These are phyloP conservation scores for Syncephalastrum racemosum DNA, from an alignment of 371 early-diverging fungal genomes.

Conservation along the genomic window DNA sequence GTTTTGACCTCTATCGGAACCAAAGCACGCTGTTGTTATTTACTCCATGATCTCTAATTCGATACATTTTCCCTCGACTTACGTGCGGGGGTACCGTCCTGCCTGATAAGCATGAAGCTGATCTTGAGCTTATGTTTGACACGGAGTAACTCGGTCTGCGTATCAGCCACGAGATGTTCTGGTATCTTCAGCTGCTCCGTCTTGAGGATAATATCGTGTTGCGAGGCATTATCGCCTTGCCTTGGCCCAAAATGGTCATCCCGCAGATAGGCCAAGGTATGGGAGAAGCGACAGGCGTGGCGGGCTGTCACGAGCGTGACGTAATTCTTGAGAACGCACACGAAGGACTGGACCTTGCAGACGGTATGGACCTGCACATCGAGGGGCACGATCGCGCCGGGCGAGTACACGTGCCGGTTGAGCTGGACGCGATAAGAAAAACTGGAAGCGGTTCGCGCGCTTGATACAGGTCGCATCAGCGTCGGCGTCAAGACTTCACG, in stretches of 20 bases:
- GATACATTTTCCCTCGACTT: conserved; percentile 5
- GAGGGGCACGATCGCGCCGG: conserved; percentile 15
- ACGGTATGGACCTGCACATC: not conserved
- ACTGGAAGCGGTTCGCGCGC: conserved; percentile 13
- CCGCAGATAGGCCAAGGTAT: conserved; percentile 20
- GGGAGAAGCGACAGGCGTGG: conserved; percentile 18
- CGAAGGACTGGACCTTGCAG: conserved; percentile 27
- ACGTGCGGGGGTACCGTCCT: conserved; percentile 38
- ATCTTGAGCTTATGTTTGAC: conserved; percentile 42
- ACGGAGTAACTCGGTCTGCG: conserved; percentile 23
- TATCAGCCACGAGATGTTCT: conserved; percentile 18
- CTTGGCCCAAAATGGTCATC: conserved; percentile 28
- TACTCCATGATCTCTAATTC: too few species aligned
- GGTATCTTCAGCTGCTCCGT: conserved; percentile 30
- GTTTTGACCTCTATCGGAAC: conserved; percentile 29
- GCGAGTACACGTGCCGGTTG: conserved; percentile 27
- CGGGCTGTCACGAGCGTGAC: conserved; percentile 14
- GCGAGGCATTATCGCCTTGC: not conserved
- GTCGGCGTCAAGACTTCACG: not conserved
- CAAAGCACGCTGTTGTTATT: not conserved
- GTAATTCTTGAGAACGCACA: conserved; percentile 31
- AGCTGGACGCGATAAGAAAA: conserved; percentile 14
- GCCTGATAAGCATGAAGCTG: conserved; percentile 25
- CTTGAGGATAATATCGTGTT: conserved; percentile 15
- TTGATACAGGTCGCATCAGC: not conserved